These are phyloP conservation scores for Debaryomyces fabryi DNA, from an alignment of 1,139 yeast genomes.

Conservation along the genomic window DNA sequence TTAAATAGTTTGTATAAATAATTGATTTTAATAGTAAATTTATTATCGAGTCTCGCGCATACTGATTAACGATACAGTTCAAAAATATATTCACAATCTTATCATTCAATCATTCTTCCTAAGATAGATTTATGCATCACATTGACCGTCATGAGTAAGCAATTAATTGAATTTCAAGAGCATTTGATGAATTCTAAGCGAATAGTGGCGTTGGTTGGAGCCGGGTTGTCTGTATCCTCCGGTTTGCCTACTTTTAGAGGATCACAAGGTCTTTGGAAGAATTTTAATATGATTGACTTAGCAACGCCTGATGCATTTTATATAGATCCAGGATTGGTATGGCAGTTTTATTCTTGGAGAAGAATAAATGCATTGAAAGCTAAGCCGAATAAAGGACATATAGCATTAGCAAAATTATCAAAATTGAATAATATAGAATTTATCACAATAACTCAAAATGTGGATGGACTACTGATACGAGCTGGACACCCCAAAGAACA, in stretches of 20 bases:
- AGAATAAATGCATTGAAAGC: slow-evolving; percentile 67
- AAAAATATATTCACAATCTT: neutral
- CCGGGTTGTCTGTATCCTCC: slow-evolving; percentile 78
- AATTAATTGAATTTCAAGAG: slow-evolving; percentile 56
- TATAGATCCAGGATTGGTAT: slow-evolving; percentile 79
- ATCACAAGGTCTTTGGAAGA: slow-evolving; percentile 75
- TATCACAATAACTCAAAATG: slow-evolving; percentile 78
- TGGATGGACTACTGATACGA: slow-evolving; percentile 71
- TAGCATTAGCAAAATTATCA: slow-evolving; percentile 60
- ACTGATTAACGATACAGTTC: neutral
- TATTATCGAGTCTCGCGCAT: neutral
- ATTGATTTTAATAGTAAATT: slow-evolving; percentile 1
- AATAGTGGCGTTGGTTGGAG: slow-evolving; percentile 78
- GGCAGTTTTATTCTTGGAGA: slow-evolving; percentile 84
- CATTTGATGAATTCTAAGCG: slow-evolving; percentile 53
- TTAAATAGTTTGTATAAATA: slow-evolving; percentile 5
- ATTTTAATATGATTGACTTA: slow-evolving; percentile 76
- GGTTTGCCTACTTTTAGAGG: slow-evolving; percentile 79
- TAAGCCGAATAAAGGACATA: slow-evolving; percentile 73
- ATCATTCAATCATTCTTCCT: neutral
- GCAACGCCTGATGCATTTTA: slow-evolving; percentile 92
- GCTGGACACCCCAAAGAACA: slow-evolving; percentile 59
- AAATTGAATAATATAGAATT: slow-evolving; percentile 28
- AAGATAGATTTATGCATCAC: neutral
- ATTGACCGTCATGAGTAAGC: slow-evolving; percentile 17